These are phyloP conservation scores for Diaporthe nobilis DNA, from an alignment of 2,329 filamentous ascomycete genomes.

Conservation along the genomic window DNA sequence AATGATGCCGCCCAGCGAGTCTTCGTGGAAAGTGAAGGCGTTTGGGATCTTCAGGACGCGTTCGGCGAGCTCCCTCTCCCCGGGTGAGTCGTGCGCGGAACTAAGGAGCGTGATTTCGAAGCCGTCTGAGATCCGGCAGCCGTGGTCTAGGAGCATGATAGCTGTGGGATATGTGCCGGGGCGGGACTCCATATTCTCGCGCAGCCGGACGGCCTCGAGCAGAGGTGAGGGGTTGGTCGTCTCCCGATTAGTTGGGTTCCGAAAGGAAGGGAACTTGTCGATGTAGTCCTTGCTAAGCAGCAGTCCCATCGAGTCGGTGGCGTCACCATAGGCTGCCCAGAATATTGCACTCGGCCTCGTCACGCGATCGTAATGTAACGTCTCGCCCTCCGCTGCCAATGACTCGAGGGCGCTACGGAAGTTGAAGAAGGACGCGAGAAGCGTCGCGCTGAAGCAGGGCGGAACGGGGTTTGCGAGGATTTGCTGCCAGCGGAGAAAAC, in stretches of 20 bases:
- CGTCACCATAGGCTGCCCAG: background rate
- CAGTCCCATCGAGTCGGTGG: constrained; percentile 1
- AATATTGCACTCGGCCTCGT: background rate
- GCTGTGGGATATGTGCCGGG: background rate
- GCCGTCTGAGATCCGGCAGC: background rate
- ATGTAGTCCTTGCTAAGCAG: background rate
- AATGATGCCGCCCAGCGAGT: background rate
- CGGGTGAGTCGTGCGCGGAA: background rate
- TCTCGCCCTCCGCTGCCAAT: background rate
- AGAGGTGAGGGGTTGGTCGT: background rate
- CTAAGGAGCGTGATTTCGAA: background rate
- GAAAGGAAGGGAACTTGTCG: background rate
- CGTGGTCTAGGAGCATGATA: background rate
- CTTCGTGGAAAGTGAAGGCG: background rate
- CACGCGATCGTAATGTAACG: background rate
- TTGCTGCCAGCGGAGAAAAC: constrained; percentile 13
- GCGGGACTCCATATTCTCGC: background rate
- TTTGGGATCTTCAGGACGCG: background rate
- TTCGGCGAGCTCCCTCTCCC: background rate
- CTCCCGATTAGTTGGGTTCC: background rate
- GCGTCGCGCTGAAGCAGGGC: constrained; percentile 1
- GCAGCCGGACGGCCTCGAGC: background rate
- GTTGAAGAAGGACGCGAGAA: constrained; percentile 9
- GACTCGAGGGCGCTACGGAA: background rate
- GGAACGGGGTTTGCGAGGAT: background rate